A percentile compares a stretch with the other conserved stretches of the same genome.
Evolutionary conservation across 2,329 filamentous ascomycete species (phyloP).

Genomic region (Hypoxylon sp.): DNA sequence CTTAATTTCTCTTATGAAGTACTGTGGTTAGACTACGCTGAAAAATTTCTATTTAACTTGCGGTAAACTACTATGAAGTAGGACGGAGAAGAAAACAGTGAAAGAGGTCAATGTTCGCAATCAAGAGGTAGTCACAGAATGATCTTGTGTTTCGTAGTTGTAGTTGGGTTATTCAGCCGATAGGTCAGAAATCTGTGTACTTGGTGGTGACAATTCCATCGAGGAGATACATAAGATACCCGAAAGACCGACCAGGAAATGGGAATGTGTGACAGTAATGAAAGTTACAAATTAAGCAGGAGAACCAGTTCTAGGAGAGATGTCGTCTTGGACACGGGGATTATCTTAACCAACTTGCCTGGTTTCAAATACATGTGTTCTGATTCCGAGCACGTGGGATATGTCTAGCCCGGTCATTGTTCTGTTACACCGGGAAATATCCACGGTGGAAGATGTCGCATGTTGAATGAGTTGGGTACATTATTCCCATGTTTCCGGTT

Average conservation of each 20-base stretch:
- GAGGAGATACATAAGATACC: not conserved
- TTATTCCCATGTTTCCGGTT: slow-evolving; percentile 26
- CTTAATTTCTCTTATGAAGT: not conserved
- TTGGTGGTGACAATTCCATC: not conserved
- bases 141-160: slow-evolving; percentile 1
- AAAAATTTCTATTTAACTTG: not conserved
- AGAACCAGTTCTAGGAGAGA: slow-evolving; percentile 1
- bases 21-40: not conserved
- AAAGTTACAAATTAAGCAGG: slow-evolving; percentile 15
- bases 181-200: not conserved
- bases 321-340: slow-evolving; percentile 22
- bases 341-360: slow-evolving; percentile 29
- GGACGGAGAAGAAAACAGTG: not conserved
- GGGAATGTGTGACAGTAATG: slow-evolving; percentile 16
- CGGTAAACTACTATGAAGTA: slow-evolving; percentile 5
- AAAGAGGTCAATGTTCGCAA: not conserved
- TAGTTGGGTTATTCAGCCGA: not conserved
- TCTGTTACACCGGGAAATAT: slow-evolving; percentile 38
- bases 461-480: slow-evolving; percentile 6
- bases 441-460: slow-evolving; percentile 32
- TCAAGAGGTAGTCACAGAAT: slow-evolving; percentile 1
- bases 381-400: slow-evolving; percentile 40
- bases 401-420: slow-evolving; percentile 34
- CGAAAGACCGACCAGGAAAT: slow-evolving; percentile 14
- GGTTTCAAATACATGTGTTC: slow-evolving; percentile 39